These are phyloP conservation scores for Thymus mandschuricus DNA, from an alignment of 257 asterid species.

Conservation along the genomic window DNA sequence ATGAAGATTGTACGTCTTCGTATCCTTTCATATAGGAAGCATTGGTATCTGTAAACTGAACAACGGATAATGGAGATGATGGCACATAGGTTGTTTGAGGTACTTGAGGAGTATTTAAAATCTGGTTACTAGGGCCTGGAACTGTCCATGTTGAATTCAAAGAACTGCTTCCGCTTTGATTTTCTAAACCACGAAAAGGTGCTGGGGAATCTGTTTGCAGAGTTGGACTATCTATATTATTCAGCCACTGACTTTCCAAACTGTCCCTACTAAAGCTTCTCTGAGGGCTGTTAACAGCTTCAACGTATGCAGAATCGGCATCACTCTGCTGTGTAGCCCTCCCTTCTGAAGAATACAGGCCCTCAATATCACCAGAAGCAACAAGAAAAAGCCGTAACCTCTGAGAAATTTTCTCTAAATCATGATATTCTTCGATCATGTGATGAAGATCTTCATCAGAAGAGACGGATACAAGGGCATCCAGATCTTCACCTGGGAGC, in stretches of 20 bases:
- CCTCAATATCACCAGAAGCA: conserved; percentile 57
- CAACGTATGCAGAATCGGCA: conserved; percentile 63
- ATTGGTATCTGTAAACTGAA: conserved; percentile 40
- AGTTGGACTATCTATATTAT: conserved; percentile 46
- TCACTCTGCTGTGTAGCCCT: conserved; percentile 50
- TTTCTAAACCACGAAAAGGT: conserved; percentile 45
- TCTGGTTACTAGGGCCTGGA: conserved; percentile 36
- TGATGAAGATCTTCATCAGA: conserved; percentile 90
- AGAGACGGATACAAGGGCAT: conserved; percentile 81
- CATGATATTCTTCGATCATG: conserved; percentile 88
- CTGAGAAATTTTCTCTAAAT: conserved; percentile 64
- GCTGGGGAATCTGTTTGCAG: conserved; percentile 49
- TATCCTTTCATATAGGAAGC: conserved; percentile 35
- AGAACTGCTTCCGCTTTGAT: conserved; percentile 39
- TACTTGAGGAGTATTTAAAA: conserved; percentile 36
- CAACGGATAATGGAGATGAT: conserved; percentile 48
- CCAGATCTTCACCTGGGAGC: conserved; percentile 94
- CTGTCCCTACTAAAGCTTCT: conserved; percentile 76
- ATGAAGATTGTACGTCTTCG: conserved; percentile 38
- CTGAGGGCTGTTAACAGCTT: conserved; percentile 60
- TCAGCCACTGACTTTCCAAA: conserved; percentile 46
- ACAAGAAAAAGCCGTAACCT: conserved; percentile 77
- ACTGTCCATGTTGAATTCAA: conserved; percentile 35
- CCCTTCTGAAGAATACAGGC: conserved; percentile 53
- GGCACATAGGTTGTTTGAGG: conserved; percentile 39